Evolutionary conservation across 2,329 filamentous ascomycete species (phyloP).

Genomic region (Ceratocystis ficicola): DNA sequence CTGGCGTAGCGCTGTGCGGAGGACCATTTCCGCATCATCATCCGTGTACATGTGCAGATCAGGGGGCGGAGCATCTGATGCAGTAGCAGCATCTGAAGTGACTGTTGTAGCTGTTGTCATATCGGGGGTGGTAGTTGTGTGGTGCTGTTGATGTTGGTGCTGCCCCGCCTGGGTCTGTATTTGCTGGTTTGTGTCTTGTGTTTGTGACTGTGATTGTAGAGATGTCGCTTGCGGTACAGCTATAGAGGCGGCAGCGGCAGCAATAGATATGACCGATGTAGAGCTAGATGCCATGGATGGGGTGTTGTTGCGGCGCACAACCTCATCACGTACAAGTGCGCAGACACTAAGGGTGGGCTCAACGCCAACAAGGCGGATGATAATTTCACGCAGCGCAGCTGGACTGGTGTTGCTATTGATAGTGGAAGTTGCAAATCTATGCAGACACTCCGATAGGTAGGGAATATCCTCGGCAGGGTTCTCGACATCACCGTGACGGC

Average conservation of each 20-base stretch:
- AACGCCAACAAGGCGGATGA: conserved; percentile 44
- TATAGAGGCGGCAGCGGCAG: conserved; percentile 21
- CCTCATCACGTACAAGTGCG: conserved; percentile 47
- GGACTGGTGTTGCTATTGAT: conserved; percentile 39
- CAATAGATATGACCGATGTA: conserved; percentile 15
- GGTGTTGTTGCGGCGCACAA: conserved; percentile 31
- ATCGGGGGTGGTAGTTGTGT: conserved; percentile 14
- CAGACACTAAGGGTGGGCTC: conserved; percentile 43
- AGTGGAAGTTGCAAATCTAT: conserved; percentile 45
- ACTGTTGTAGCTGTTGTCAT: conserved; percentile 13
- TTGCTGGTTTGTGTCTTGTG: not conserved
- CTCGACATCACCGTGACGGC: conserved; percentile 38
- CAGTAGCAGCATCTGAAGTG: conserved; percentile 14
- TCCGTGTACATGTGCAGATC: conserved; percentile 33
- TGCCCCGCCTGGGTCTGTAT: not conserved
- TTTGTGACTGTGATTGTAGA: not conserved
- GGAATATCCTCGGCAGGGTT: conserved; percentile 45
- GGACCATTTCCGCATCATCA: conserved; percentile 46
- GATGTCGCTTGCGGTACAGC: conserved; percentile 24
- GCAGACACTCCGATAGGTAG: conserved; percentile 49
- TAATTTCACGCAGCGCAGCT: conserved; percentile 45
- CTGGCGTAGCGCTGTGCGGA: conserved; percentile 47
- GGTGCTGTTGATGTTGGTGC: conserved; percentile 19
- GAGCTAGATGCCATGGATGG: not conserved
- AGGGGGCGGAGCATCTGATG: conserved; percentile 26